Evolutionary conservation across 495 filamentous ascomycete genomes (phyloP).

Genomic region (Podospora australis): DNA sequence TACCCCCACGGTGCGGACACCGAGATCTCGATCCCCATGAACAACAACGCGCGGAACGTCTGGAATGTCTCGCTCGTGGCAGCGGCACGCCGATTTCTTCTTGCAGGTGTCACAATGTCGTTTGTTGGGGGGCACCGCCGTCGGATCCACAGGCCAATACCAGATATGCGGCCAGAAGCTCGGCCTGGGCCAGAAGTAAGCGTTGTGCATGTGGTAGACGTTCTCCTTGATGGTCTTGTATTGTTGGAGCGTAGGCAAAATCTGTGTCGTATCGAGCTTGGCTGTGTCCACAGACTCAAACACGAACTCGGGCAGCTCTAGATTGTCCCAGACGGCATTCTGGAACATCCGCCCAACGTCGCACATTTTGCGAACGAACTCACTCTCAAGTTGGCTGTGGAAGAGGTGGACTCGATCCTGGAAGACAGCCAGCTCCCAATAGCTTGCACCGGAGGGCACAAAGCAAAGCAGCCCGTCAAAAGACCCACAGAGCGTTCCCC

Average conservation of each 20-base stretch:
- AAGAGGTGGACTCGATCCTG: conserved; percentile 16
- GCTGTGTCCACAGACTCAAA: conserved; percentile 18
- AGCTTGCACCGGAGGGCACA: conserved; percentile 13
- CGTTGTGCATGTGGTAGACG: conserved; percentile 6
- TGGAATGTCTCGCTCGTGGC: conserved; percentile 9
- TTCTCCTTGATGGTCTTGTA: conserved; percentile 16
- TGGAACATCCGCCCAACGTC: conserved; percentile 16
- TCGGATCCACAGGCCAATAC: conserved; percentile 23
- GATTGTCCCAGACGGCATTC: conserved; percentile 15
- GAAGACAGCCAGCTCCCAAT: conserved; percentile 19
- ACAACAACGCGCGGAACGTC: conserved; percentile 18
- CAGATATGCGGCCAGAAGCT: conserved; percentile 10
- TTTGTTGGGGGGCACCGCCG: conserved; percentile 4
- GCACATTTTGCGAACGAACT: conserved; percentile 15
- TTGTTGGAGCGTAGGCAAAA: conserved; percentile 14
- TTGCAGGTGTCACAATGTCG: conserved; percentile 18
- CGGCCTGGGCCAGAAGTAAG: conserved; percentile 15
- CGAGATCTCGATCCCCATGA: conserved; percentile 13
- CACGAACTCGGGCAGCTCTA: conserved; percentile 22
- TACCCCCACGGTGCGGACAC: conserved; percentile 15
- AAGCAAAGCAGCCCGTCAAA: conserved; percentile 22
- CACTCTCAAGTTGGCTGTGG: conserved; percentile 14
- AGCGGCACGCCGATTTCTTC: conserved; percentile 13
- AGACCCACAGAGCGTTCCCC: conserved; percentile 20
- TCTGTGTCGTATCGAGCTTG: conserved; percentile 7